phyloP scores from a whole-genome alignment of 495 filamentous ascomycete genomes.

The Parathielavia hyrcaniae region DNA sequence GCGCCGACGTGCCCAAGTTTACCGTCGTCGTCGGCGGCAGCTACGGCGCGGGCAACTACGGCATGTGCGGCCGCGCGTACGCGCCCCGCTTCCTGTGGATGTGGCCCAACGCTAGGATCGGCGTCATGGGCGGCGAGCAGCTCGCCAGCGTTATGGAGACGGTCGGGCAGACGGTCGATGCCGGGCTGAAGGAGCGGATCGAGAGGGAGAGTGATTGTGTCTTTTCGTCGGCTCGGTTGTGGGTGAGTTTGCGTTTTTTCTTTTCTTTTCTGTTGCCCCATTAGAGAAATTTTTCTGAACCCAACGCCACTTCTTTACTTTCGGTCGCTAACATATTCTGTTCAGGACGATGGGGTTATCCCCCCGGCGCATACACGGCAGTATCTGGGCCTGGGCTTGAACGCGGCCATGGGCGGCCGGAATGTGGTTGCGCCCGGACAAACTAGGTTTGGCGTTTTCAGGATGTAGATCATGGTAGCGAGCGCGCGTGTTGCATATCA shows the following conservation, averaged over 20 bases:
- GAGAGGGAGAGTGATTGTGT: conserved; percentile 85
- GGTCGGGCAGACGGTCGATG: conserved; percentile 78
- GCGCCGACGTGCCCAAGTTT: conserved; percentile 93
- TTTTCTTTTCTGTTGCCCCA: not conserved
- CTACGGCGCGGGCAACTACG: conserved; percentile 70
- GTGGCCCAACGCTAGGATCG: conserved; percentile 94
- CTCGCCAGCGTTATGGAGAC: conserved; percentile 89
- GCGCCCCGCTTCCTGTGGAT: conserved; percentile 86
- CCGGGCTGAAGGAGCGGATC: conserved; percentile 73
- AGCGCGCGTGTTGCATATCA: conserved; percentile 2
- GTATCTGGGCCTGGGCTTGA: conserved; percentile 75
- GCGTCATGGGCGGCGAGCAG: conserved; percentile 95
- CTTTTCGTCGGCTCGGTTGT: conserved; percentile 81
- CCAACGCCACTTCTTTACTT: too few species aligned
- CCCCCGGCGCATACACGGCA: conserved; percentile 79
- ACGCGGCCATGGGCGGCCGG: conserved; percentile 66
- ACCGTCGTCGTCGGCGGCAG: conserved; percentile 89
- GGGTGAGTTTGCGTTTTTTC: conserved; percentile 49
- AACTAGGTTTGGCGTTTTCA: conserved; percentile 89
- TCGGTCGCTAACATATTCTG: conserved; percentile 28
- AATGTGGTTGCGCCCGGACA: conserved; percentile 52
- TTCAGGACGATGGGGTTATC: conserved; percentile 80
- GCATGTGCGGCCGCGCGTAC: conserved; percentile 88
- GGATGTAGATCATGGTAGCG: conserved; percentile 63
- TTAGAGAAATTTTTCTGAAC: too few species aligned